Evolutionary conservation across 2,329 filamentous ascomycete species (phyloP).

Genomic region (Xylaria sp.): DNA sequence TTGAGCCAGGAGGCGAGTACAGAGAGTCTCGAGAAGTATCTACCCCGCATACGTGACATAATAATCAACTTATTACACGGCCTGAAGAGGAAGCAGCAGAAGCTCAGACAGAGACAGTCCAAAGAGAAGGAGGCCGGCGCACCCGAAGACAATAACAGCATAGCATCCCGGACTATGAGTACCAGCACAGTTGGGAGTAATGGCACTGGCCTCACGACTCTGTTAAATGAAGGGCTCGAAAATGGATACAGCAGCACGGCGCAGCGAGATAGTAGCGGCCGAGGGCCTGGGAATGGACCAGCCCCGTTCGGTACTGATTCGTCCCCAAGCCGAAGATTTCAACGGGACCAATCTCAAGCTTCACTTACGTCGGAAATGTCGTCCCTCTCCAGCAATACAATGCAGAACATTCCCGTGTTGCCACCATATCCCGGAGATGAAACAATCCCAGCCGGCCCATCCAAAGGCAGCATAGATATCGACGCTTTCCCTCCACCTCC

Average conservation of each 20-base stretch:
- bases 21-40: slow-evolving; percentile 91
- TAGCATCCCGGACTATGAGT: slow-evolving; percentile 65
- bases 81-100: slow-evolving; percentile 95
- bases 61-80: slow-evolving; percentile 98
- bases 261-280: slow-evolving; percentile 50
- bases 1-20: slow-evolving; percentile 96
- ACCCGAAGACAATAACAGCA: slow-evolving; percentile 50
- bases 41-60: slow-evolving; percentile 95
- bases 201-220: slow-evolving; percentile 66
- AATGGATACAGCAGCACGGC: slow-evolving; percentile 60
- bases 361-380: slow-evolving; percentile 70
- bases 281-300: slow-evolving; percentile 38
- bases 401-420: slow-evolving; percentile 80
- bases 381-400: slow-evolving; percentile 76
- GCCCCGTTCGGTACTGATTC: slow-evolving; percentile 47
- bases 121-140: slow-evolving; percentile 64
- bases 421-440: slow-evolving; percentile 76
- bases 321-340: slow-evolving; percentile 63
- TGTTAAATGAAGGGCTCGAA: slow-evolving; percentile 70
- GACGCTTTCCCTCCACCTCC: slow-evolving; percentile 79
- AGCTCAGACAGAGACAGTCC: slow-evolving; percentile 73
- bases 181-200: slow-evolving; percentile 68
- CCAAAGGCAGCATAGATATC: slow-evolving; percentile 63
- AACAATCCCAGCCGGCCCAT: slow-evolving; percentile 57
- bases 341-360: slow-evolving; percentile 63